Conservation (phyloP, 2,329 filamentous ascomycete species). For the Fusarium papillatum region DNA sequence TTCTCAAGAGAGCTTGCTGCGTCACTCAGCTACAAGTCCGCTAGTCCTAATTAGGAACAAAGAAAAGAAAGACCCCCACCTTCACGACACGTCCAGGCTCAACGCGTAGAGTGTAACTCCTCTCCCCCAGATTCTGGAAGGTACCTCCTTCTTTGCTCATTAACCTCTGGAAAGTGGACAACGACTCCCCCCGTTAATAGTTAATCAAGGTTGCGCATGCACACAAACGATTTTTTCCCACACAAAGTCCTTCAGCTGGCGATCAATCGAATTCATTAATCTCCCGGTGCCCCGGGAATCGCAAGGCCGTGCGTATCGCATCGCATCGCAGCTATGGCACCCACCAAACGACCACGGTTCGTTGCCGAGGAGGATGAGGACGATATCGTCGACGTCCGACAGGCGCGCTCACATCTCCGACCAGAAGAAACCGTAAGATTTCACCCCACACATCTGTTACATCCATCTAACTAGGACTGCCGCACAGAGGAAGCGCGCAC, state of each 20-base stretch:
- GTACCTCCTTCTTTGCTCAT: constrained; percentile 9
- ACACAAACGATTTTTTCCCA: not conserved
- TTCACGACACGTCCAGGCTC: constrained; percentile 17
- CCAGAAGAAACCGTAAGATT: constrained; percentile 54
- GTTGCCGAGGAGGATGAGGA: constrained; percentile 52
- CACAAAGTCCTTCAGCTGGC: not conserved
- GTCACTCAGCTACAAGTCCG: not conserved
- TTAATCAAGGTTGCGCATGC: not conserved
- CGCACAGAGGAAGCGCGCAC: constrained; percentile 49
- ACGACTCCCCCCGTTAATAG: not conserved
- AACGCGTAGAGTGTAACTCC: constrained; percentile 41
- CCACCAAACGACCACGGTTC: constrained; percentile 58
- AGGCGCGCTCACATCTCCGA: constrained; percentile 57
- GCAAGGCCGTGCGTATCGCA: constrained; percentile 19
- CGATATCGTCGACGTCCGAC: constrained; percentile 51
- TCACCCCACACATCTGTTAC: constrained; percentile 6
- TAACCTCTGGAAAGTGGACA: not conserved
- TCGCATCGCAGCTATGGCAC: constrained; percentile 41
- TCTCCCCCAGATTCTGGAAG: constrained; percentile 1
- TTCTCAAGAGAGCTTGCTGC: not conserved
- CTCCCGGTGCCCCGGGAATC: not conserved
- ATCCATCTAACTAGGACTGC: constrained; percentile 5
- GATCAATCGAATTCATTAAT: not conserved
- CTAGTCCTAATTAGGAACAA: constrained; percentile 26
- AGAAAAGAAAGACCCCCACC: constrained; percentile 17